Percentiles rank a stretch among this genome's conserved stretches.
Conservation (phyloP, 225 moss, liverwort and hornwort genomes). For the Climacium dendroides region DNA sequence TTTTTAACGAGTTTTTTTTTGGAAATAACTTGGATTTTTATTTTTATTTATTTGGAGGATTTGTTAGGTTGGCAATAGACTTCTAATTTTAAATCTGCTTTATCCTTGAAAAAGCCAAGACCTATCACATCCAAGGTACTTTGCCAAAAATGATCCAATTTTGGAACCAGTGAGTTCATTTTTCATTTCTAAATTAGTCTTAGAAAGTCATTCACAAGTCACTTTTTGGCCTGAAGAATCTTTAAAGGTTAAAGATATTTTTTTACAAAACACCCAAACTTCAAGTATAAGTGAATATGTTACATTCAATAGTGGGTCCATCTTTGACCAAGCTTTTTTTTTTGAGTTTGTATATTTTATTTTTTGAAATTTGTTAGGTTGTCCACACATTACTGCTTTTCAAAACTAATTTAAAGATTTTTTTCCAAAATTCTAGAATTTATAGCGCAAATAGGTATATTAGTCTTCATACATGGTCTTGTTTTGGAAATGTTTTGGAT, state of each 20-base stretch:
- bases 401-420: fast-evolving
- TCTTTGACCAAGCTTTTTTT: background rate
- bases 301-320: fast-evolving
- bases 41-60: fast-evolving
- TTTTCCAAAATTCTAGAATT: background rate
- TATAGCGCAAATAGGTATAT: too few species aligned
- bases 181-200: background rate
- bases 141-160: background rate
- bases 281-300: background rate
- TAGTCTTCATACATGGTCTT: background rate
- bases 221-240: too few species aligned
- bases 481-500: background rate
- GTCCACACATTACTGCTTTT: too few species aligned
- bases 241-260: background rate
- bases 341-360: background rate
- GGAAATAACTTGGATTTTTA: background rate
- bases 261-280: background rate
- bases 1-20: background rate
- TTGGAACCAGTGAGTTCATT: background rate
- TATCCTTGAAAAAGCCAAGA: fast-evolving
- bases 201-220: background rate
- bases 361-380: background rate
- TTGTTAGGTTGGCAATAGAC: too few species aligned
- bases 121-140: background rate
- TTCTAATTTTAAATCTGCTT: too few species aligned